Conservation (phyloP, 1,139 yeast genomes). For the Geotrichum australiense region DNA sequence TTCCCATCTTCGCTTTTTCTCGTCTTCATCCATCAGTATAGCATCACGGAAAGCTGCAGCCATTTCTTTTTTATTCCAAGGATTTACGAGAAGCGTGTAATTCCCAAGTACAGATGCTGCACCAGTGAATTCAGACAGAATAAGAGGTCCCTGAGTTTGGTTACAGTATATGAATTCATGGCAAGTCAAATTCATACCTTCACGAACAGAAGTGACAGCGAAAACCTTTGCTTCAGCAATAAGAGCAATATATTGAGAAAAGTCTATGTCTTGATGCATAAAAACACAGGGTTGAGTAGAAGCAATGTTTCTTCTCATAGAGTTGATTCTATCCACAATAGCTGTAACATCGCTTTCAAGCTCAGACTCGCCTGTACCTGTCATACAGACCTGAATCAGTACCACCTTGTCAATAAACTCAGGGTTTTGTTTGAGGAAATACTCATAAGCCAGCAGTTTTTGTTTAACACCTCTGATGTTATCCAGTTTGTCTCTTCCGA, state of each 20-base stretch:
- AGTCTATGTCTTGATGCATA: slow-evolving; percentile 80
- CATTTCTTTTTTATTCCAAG: slow-evolving; percentile 75
- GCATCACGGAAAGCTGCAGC: slow-evolving; percentile 56
- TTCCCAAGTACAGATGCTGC: slow-evolving; percentile 70
- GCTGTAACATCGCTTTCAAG: slow-evolving; percentile 67
- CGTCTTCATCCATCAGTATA: slow-evolving; percentile 54
- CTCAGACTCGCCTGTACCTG: slow-evolving; percentile 39
- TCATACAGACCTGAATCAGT: slow-evolving; percentile 73
- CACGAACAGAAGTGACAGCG: slow-evolving; percentile 85
- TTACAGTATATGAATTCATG: slow-evolving; percentile 88
- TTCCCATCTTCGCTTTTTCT: slow-evolving; percentile 57
- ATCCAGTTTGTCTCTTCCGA: slow-evolving; percentile 85
- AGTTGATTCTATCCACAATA: slow-evolving; percentile 79
- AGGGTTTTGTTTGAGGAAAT: slow-evolving; percentile 65
- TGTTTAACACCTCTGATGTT: slow-evolving; percentile 82
- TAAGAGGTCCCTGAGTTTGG: slow-evolving; percentile 66
- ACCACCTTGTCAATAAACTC: slow-evolving; percentile 62
- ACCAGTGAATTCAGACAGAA: slow-evolving; percentile 90
- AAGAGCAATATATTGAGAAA: slow-evolving; percentile 81
- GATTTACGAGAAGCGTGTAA: slow-evolving; percentile 56
- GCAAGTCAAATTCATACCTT: slow-evolving; percentile 93
- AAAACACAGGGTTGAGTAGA: slow-evolving; percentile 63
- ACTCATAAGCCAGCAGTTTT: slow-evolving; percentile 80
- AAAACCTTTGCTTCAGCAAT: slow-evolving; percentile 81
- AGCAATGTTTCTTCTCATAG: slow-evolving; percentile 65